Evolutionary conservation across 768 basidiomycete species (phyloP).

Genomic region (Albatrellus ellisii): DNA sequence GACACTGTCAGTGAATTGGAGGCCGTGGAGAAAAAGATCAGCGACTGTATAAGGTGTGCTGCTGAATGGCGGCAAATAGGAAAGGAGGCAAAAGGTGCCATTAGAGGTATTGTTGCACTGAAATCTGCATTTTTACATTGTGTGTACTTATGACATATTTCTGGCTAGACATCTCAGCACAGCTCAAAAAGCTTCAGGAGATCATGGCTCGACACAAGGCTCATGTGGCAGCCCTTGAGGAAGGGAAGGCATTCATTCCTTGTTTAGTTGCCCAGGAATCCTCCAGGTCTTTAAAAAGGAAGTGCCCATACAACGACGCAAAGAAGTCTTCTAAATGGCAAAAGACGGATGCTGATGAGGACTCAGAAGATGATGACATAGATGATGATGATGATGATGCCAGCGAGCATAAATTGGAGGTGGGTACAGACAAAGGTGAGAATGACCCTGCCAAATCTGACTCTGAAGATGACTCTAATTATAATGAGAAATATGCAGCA

Average conservation of each 20-base stretch:
- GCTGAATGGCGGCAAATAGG: constrained; percentile 30
- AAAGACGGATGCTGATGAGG: constrained; percentile 20
- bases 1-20: constrained; percentile 40
- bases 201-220: constrained; percentile 27
- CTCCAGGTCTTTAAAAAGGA: constrained; percentile 18
- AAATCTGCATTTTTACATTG: too few relatives aligned
- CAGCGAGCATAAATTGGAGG: constrained; percentile 11
- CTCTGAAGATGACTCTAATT: constrained; percentile 17
- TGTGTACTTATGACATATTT: constrained; percentile 2
- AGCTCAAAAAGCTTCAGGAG: constrained; percentile 27
- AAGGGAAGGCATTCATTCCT: constrained; percentile 30
- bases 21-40: constrained; percentile 34
- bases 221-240: constrained; percentile 34
- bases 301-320: constrained; percentile 36
- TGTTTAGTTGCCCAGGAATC: constrained; percentile 24
- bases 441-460: constrained; percentile 16
- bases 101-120: constrained; percentile 37
- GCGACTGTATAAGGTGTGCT: constrained; percentile 22
- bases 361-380: constrained; percentile 24
- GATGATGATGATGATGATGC: constrained; percentile 16
- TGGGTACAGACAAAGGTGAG: constrained; percentile 9
- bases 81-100: constrained; percentile 21
- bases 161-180: constrained; percentile 25
- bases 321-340: constrained; percentile 32
- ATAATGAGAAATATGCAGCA: constrained; percentile 14